These are phyloP conservation scores for Mortierella sp. DNA, from an alignment of 371 early-diverging fungal species.

Conservation along the genomic window DNA sequence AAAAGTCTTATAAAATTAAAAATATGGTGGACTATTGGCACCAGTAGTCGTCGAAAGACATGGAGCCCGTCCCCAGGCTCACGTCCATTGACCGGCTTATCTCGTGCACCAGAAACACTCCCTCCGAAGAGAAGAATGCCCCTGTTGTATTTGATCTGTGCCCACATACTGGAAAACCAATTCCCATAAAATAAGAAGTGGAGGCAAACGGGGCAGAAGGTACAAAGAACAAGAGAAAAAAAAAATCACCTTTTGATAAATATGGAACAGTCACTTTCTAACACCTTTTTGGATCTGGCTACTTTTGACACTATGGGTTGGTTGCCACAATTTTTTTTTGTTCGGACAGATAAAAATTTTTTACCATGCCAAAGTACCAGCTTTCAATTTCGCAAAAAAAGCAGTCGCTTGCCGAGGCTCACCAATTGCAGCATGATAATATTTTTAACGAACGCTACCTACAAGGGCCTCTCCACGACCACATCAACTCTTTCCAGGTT, in stretches of 20 bases:
- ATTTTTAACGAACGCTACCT: too few relatives aligned
- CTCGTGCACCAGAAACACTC: conserved; percentile 19
- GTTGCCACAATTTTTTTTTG: background rate
- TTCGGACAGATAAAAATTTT: too few relatives aligned
- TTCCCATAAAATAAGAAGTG: conserved; percentile 3
- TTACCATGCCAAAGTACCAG: too few relatives aligned
- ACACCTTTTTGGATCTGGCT: background rate
- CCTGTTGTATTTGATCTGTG: conserved; percentile 26
- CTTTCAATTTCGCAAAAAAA: too few relatives aligned
- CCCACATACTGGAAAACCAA: conserved; percentile 15
- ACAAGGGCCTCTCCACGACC: too few relatives aligned
- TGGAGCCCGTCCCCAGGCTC: conserved; percentile 44
- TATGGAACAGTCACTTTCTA: conserved; percentile 6
- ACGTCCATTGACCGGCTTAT: conserved; percentile 48
- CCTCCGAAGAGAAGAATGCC: conserved; percentile 1
- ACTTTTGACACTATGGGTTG: background rate
- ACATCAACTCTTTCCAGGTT: too few relatives aligned
- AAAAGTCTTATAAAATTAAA: too few relatives aligned
- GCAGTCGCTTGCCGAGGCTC: too few relatives aligned
- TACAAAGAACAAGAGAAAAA: background rate
- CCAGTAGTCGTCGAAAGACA: conserved; percentile 43
- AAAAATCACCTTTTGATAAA: conserved; percentile 6
- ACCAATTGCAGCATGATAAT: too few relatives aligned
- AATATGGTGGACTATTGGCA: conserved; percentile 10
- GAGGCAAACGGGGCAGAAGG: conserved; percentile 6